A percentile compares a stretch with the other conserved stretches of the same genome.
Evolutionary conservation across 495 filamentous ascomycete genomes (phyloP).

Genomic region (Tuber umbilicatum): DNA sequence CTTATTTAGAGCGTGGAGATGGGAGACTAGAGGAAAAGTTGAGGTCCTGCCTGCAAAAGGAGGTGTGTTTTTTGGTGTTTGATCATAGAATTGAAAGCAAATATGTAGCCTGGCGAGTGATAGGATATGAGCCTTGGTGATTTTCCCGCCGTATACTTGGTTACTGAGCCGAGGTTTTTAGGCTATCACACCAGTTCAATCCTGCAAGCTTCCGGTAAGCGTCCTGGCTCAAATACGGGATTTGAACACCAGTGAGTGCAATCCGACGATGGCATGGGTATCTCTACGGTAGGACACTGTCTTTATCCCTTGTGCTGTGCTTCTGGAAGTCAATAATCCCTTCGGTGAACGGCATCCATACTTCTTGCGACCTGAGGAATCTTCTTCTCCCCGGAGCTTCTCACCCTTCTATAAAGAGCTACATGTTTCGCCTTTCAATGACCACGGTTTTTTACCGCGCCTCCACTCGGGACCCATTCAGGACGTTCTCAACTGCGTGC

Average conservation of each 20-base stretch:
- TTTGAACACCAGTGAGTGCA: neutral
- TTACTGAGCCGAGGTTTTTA: conserved; percentile 60
- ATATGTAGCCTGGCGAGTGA: conserved; percentile 41
- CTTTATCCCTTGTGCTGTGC: conserved; percentile 57
- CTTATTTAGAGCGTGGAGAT: conserved; percentile 45
- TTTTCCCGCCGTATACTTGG: conserved; percentile 56
- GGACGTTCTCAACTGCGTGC: neutral
- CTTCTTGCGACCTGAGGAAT: conserved; percentile 43
- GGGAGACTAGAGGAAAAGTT: conserved; percentile 46
- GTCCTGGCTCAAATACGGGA: neutral
- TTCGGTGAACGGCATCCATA: conserved; percentile 63
- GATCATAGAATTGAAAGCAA: conserved; percentile 15
- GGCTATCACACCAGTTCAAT: conserved; percentile 64
- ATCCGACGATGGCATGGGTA: conserved; percentile 43
- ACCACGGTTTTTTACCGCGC: conserved; percentile 15
- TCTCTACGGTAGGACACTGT: conserved; percentile 53
- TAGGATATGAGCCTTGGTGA: conserved; percentile 47
- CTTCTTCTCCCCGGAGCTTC: conserved; percentile 33
- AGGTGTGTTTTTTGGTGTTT: conserved; percentile 42
- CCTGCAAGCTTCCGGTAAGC: conserved; percentile 63
- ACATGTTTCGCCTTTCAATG: conserved; percentile 62
- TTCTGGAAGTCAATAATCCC: conserved; percentile 70
- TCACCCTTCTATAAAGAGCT: conserved; percentile 57
- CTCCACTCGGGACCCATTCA: conserved; percentile 6
- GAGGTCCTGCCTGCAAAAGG: conserved; percentile 50